Percentiles rank a stretch among this genome's conserved stretches.
Conservation (phyloP, 768 basidiomycete species). For the Coprinopsis cinerea region DNA sequence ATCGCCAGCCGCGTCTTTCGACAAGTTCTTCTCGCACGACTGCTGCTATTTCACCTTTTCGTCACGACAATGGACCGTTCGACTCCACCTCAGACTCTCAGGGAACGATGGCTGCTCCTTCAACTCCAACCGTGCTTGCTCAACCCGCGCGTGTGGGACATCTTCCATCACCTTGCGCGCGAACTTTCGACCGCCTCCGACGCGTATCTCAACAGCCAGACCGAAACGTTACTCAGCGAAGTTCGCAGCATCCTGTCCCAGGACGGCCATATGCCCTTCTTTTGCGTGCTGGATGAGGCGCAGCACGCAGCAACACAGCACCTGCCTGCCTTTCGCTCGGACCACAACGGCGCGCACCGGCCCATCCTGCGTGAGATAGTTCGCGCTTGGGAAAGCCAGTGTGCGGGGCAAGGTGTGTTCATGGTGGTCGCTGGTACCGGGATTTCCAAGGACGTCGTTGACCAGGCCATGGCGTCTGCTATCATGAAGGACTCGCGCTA, state of each 20-base stretch:
- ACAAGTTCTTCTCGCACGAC: constrained; percentile 35
- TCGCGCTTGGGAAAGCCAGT: constrained; percentile 34
- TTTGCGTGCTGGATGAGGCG: constrained; percentile 42
- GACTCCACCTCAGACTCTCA: constrained; percentile 15
- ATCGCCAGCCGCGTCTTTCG: constrained; percentile 32
- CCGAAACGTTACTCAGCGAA: constrained; percentile 25
- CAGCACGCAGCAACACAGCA: constrained; percentile 38
- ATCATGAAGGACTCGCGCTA: constrained; percentile 43
- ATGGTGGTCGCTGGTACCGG: constrained; percentile 42
- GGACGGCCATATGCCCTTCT: constrained; percentile 25
- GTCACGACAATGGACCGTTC: constrained; percentile 24
- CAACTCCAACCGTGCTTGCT: constrained; percentile 35
- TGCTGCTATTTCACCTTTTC: constrained; percentile 35
- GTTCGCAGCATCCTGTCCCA: constrained; percentile 24
- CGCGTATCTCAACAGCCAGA: constrained; percentile 28
- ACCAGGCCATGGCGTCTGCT: constrained; percentile 39
- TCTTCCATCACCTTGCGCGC: constrained; percentile 33
- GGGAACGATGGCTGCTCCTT: constrained; percentile 34
- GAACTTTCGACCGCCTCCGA: constrained; percentile 29
- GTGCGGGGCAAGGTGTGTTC: constrained; percentile 33
- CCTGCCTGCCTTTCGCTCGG: constrained; percentile 31
- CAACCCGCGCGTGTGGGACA: constrained; percentile 32
- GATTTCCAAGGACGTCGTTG: constrained; percentile 39
- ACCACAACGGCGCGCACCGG: constrained; percentile 27
- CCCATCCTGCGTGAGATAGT: constrained; percentile 39